These are phyloP conservation scores for Candida maris DNA, from an alignment of 805 yeast genomes.

Conservation along the genomic window DNA sequence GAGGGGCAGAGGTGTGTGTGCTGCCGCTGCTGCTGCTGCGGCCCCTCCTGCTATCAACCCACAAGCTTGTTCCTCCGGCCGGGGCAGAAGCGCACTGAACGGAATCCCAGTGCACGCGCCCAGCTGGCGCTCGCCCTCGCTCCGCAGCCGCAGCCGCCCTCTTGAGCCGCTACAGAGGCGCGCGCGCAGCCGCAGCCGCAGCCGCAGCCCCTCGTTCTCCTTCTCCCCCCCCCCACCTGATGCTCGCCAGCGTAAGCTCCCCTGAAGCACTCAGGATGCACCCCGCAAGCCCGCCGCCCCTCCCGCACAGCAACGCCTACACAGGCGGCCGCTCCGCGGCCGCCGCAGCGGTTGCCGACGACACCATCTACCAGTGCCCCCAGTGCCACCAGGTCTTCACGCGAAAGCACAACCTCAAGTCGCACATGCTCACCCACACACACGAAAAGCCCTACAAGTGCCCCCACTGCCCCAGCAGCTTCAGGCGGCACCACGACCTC, in stretches of 20 bases:
- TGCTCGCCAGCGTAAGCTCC: constrained; percentile 19
- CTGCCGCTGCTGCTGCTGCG: too few species aligned
- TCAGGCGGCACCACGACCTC: constrained; percentile 72
- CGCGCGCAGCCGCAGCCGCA: too few species aligned
- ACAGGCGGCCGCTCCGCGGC: constrained; percentile 8
- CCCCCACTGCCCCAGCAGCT: constrained; percentile 53
- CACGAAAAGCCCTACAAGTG: constrained; percentile 63
- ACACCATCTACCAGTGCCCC: constrained; percentile 48
- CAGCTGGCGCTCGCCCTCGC: too few species aligned
- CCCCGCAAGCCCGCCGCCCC: constrained; percentile 2
- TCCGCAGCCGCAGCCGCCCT: too few species aligned
- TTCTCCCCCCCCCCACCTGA: constrained; percentile 16
- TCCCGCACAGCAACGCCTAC: too few species aligned
- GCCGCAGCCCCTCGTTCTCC: too few species aligned
- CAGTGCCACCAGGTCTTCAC: constrained; percentile 64
- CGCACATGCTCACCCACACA: constrained; percentile 68
- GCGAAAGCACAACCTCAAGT: constrained; percentile 69
- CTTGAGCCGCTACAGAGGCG: too few species aligned
- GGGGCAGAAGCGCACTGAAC: too few species aligned
- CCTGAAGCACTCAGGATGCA: constrained; percentile 18
- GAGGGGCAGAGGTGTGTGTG: too few species aligned
- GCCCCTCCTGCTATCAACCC: too few species aligned
- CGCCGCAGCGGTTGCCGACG: constrained; percentile 13
- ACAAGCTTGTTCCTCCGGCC: too few species aligned
- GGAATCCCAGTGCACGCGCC: too few species aligned